A percentile compares a stretch with the other conserved stretches of the same genome.
These are phyloP conservation scores for Triticum timopheevii DNA, from an alignment of 176 grass and related monocot species.

Conservation along the genomic window DNA sequence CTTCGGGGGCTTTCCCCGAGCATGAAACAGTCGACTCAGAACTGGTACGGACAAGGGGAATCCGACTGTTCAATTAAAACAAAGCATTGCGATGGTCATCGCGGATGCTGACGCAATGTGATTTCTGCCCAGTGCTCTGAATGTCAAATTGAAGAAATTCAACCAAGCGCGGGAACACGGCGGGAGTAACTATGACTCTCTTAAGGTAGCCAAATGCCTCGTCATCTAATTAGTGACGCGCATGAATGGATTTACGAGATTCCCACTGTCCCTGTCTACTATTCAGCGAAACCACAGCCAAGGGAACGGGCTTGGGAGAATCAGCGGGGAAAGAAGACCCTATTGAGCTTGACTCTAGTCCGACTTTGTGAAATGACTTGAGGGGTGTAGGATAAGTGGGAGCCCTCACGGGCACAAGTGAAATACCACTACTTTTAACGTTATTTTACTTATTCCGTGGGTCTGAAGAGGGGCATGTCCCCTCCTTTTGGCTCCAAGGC, in stretches of 20 bases:
- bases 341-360: neutral
- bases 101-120: slow-evolving; percentile 69
- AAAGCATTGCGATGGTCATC: slow-evolving; percentile 81
- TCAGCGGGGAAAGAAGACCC: neutral
- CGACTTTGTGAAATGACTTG: neutral
- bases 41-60: slow-evolving; percentile 72
- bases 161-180: slow-evolving; percentile 63
- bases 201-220: slow-evolving; percentile 86
- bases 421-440: slow-evolving; percentile 71
- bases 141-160: slow-evolving; percentile 94
- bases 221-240: slow-evolving; percentile 80
- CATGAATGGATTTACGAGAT: too few relatives aligned
- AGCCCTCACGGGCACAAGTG: slow-evolving; percentile 33
- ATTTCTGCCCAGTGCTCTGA: slow-evolving; percentile 74
- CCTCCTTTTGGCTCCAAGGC: slow-evolving; percentile 19
- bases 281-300: too few relatives aligned
- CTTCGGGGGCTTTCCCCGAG: slow-evolving; percentile 5
- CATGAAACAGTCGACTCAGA: slow-evolving; percentile 59
- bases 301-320: too few relatives aligned
- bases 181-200: slow-evolving; percentile 90
- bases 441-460: slow-evolving; percentile 73
- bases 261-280: too few relatives aligned
- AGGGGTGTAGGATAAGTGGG: neutral
- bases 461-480: slow-evolving; percentile 14
- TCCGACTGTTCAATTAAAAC: slow-evolving; percentile 79